phyloP scores from a whole-genome alignment of 306 rosid genomes.

The Dalbergia cochinchinensis region DNA sequence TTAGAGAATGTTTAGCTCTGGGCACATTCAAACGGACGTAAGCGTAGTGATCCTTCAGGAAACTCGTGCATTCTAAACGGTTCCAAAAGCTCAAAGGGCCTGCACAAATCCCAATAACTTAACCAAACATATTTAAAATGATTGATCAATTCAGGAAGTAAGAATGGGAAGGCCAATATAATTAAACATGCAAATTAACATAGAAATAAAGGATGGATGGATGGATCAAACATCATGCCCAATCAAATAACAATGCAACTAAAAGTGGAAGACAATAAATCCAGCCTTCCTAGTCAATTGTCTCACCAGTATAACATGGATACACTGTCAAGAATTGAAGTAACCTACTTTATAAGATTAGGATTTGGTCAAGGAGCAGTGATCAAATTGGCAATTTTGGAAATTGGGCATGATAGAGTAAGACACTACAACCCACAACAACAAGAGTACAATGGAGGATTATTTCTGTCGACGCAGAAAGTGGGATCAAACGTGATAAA shows the following conservation, averaged over 20 bases:
- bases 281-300: conserved; percentile 32
- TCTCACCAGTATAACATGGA: conserved; percentile 8
- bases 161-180: conserved; percentile 13
- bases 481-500: not conserved
- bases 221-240: conserved; percentile 28
- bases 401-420: conserved; percentile 1
- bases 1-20: conserved; percentile 70
- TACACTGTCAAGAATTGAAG: conserved; percentile 20
- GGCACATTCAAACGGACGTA: conserved; percentile 97
- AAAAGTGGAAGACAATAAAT: conserved; percentile 27
- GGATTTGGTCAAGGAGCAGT: conserved; percentile 18
- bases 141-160: conserved; percentile 25
- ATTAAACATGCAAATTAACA: conserved; percentile 15
- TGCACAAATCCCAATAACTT: conserved; percentile 47
- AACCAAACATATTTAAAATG: conserved; percentile 22
- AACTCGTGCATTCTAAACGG: conserved; percentile 87
- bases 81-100: conserved; percentile 88
- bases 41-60: conserved; percentile 86
- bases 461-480: conserved; percentile 1
- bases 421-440: not conserved
- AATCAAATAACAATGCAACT: not conserved
- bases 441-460: not conserved
- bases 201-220: not conserved
- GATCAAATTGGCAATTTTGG: conserved; percentile 29
- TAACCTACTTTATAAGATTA: conserved; percentile 18